Evolutionary conservation across 495 filamentous ascomycete genomes (phyloP).

Genomic region (Penicillium macrosclerotiorum): DNA sequence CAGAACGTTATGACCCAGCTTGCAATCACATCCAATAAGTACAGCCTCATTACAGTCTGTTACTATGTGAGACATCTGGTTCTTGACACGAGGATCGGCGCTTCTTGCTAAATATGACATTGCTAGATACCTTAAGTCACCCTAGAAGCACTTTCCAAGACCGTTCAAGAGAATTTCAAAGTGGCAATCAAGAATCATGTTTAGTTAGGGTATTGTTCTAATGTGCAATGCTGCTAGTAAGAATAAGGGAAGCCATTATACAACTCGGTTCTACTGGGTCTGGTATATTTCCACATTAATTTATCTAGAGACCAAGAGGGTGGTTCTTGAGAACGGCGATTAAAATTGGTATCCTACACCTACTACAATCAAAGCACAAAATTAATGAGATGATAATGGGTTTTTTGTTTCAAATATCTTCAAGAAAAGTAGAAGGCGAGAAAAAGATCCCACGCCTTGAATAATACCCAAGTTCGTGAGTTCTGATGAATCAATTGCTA

Average conservation of each 20-base stretch:
- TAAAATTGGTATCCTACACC: too few relatives aligned
- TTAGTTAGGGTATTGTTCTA: constrained; percentile 34
- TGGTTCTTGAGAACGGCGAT: too few relatives aligned
- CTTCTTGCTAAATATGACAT: constrained; percentile 1
- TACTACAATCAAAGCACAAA: too few relatives aligned
- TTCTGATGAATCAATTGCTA: too few relatives aligned
- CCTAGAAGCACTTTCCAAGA: constrained; percentile 37
- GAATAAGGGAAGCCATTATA: constrained; percentile 27
- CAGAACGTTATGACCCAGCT: constrained; percentile 45
- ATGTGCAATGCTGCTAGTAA: constrained; percentile 35
- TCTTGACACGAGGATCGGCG: background rate
- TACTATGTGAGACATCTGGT: constrained; percentile 26
- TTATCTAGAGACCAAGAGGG: too few relatives aligned
- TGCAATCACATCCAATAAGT: constrained; percentile 25
- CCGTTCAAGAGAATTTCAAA: constrained; percentile 31
- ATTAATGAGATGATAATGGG: too few relatives aligned
- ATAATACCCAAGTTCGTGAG: too few relatives aligned
- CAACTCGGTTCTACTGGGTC: constrained; percentile 32
- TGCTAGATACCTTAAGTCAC: constrained; percentile 44
- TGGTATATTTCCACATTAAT: constrained; percentile 9
- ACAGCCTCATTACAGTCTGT: constrained; percentile 26
- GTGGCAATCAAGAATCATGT: constrained; percentile 37
- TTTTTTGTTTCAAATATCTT: too few relatives aligned
- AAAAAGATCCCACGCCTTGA: too few relatives aligned
- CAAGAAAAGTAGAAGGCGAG: too few relatives aligned